Evolutionary conservation across 768 basidiomycete species (phyloP).

Genomic region (Termitomyces titanicus): DNA sequence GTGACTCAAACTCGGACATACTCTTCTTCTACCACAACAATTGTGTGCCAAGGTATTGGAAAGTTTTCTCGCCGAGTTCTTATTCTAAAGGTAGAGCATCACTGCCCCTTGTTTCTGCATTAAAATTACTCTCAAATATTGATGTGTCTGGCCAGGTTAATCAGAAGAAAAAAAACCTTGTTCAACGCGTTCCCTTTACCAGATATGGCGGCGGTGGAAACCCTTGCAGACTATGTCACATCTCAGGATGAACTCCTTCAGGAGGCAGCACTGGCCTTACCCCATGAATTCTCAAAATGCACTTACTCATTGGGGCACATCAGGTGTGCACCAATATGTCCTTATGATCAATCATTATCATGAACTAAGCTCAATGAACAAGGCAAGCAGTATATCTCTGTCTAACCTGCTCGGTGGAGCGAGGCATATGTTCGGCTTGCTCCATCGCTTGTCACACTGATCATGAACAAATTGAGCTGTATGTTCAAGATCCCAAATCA

Average conservation of each 20-base stretch:
- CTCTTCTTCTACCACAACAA: background rate
- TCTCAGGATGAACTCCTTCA: constrained; percentile 47
- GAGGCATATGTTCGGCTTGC: constrained; percentile 80
- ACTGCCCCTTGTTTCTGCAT: background rate
- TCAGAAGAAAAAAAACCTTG: background rate
- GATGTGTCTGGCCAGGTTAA: background rate
- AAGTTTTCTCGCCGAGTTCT: background rate
- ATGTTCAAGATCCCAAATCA: constrained; percentile 13
- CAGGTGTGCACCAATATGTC: constrained; percentile 27
- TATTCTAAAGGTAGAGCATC: background rate
- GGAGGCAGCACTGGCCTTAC: constrained; percentile 55
- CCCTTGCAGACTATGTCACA: constrained; percentile 41
- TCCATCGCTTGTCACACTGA: constrained; percentile 84
- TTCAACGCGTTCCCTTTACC: background rate
- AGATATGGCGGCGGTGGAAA: constrained; percentile 18
- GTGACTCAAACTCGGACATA: too few relatives aligned
- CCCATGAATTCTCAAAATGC: constrained; percentile 63
- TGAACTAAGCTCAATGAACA: constrained; percentile 12
- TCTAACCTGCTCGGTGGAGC: constrained; percentile 60
- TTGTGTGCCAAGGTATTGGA: background rate
- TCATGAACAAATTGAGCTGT: constrained; percentile 83
- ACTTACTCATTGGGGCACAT: constrained; percentile 57
- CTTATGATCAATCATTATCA: background rate
- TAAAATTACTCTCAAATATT: background rate
- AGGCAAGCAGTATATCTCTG: constrained; percentile 85